A percentile compares a stretch with the other conserved stretches of the same genome.
Evolutionary conservation across 495 filamentous ascomycete species (phyloP).

Genomic region (Podospora sp.): DNA sequence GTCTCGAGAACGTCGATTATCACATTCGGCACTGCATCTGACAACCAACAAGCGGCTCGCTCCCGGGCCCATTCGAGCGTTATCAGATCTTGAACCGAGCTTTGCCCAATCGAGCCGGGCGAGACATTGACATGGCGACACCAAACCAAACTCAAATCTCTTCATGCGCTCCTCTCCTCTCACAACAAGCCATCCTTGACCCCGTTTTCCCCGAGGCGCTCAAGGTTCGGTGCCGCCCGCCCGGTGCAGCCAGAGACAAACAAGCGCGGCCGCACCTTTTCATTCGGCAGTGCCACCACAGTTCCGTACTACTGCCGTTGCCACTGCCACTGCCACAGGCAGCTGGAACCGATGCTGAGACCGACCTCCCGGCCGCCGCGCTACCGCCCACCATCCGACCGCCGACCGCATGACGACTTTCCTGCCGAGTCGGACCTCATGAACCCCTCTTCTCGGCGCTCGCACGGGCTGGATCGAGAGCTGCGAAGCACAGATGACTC

Average conservation of each 20-base stretch:
- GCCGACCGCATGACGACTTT: neutral
- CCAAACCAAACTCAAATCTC: conserved; percentile 1
- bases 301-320: neutral
- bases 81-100: conserved; percentile 10
- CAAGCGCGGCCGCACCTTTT: neutral
- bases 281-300: neutral
- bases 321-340: conserved; percentile 3
- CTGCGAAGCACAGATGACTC: neutral
- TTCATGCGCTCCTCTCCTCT: neutral
- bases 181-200: neutral
- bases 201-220: neutral
- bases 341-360: conserved; percentile 8
- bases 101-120: conserved; percentile 5
- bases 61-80: conserved; percentile 4
- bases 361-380: neutral
- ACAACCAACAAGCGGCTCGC: neutral
- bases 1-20: conserved; percentile 15
- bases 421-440: neutral
- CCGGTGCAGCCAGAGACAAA: conserved; percentile 4
- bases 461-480: neutral
- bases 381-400: neutral
- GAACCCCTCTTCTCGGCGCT: neutral
- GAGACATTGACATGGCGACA: conserved; percentile 4
- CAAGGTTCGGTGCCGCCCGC: neutral
- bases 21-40: neutral